These are phyloP conservation scores for Dothidotthia symphoricarpi DNA, from an alignment of 2,329 filamentous ascomycete species.

Conservation along the genomic window DNA sequence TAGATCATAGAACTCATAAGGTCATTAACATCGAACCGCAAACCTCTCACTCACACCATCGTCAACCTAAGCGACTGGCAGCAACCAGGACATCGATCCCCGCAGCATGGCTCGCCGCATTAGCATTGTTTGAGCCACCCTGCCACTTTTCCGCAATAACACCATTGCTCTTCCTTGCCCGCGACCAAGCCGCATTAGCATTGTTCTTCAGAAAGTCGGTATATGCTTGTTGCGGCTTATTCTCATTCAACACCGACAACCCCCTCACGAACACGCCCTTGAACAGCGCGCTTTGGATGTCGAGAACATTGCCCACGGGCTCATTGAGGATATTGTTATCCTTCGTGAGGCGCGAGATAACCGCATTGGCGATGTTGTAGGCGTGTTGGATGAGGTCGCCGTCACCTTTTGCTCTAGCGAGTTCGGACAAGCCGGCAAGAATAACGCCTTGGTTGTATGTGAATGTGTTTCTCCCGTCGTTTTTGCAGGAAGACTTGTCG, in stretches of 20 bases:
- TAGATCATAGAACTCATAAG: no score
- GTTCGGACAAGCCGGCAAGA: conserved; percentile 56
- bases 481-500: conserved; percentile 48
- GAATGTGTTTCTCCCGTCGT: conserved; percentile 53
- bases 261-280: conserved; percentile 42
- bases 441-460: conserved; percentile 61
- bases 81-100: conserved; percentile 66
- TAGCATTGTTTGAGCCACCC: conserved; percentile 53
- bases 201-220: conserved; percentile 35
- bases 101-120: conserved; percentile 60
- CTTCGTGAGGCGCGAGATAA: conserved; percentile 24
- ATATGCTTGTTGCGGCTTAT: conserved; percentile 21
- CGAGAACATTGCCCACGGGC: conserved; percentile 18
- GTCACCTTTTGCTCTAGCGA: conserved; percentile 47
- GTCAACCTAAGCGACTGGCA: conserved; percentile 9
- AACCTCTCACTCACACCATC: no score
- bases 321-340: conserved; percentile 38
- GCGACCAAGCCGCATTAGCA: conserved; percentile 33
- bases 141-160: conserved; percentile 60
- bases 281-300: conserved; percentile 36
- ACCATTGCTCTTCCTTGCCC: conserved; percentile 39
- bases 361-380: conserved; percentile 27
- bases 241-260: conserved; percentile 29
- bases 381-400: conserved; percentile 25
- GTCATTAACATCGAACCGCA: no score